phyloP scores from a whole-genome alignment of 495 filamentous ascomycete genomes.

The Penicillium pulvis region DNA sequence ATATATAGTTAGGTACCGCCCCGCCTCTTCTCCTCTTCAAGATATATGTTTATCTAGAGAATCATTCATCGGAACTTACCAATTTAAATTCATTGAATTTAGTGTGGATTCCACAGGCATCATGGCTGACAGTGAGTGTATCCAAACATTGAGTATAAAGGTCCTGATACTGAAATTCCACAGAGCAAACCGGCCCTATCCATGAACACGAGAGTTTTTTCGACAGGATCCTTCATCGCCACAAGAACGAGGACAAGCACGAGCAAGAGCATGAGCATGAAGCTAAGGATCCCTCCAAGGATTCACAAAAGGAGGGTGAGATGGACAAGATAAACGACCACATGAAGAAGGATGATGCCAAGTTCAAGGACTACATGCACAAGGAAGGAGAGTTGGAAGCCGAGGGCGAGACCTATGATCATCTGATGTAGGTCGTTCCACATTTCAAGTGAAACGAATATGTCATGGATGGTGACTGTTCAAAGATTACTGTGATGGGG shows the following conservation, averaged over 20 bases:
- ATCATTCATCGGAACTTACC: no score
- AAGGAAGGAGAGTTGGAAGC: neutral
- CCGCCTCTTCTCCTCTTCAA: neutral
- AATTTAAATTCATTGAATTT: neutral
- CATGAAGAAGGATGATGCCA: neutral
- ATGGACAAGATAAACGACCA: conserved; percentile 9
- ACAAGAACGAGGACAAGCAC: conserved; percentile 7
- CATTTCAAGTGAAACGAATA: neutral
- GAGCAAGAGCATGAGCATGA: conserved; percentile 6
- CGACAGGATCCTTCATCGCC: conserved; percentile 18
- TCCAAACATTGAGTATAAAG: neutral
- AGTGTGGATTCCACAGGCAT: neutral
- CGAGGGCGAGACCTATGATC: neutral
- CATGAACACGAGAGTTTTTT: conserved; percentile 21
- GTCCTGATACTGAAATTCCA: neutral
- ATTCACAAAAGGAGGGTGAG: conserved; percentile 9
- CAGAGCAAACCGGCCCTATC: conserved; percentile 7
- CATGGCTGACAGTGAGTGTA: neutral
- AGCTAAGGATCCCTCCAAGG: neutral
- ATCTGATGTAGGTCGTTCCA: neutral
- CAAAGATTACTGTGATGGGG: no score
- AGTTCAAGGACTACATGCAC: neutral
- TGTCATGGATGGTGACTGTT: no score
- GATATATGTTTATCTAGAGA: neutral
- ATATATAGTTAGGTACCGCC: neutral